phyloP scores from a whole-genome alignment of 1,284 basidiomycete species.

The Cerioporus squamosus region DNA sequence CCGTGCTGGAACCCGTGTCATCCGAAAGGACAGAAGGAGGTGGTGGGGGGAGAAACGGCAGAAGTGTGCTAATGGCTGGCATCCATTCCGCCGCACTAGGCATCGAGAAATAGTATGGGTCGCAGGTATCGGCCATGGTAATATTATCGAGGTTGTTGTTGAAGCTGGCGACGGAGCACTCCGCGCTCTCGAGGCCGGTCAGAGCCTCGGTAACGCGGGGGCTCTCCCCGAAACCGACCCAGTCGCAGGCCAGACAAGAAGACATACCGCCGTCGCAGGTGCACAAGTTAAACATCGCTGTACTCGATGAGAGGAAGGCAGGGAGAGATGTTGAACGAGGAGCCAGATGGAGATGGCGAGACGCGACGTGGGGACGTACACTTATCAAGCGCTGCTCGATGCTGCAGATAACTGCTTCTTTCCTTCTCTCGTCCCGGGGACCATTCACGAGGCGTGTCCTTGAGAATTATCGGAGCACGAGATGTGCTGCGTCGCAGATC shows the following conservation, averaged over 20 bases:
- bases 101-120: not conserved
- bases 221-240: not conserved
- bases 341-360: not conserved
- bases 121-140: not conserved
- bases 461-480: no score
- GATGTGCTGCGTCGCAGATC: no score
- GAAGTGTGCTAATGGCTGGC: not conserved
- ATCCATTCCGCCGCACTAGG: not conserved
- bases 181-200: not conserved
- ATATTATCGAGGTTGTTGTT: not conserved
- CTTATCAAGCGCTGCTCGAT: not conserved
- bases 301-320: not conserved
- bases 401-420: constrained; percentile 12
- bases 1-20: not conserved
- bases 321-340: not conserved
- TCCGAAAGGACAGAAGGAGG: not conserved
- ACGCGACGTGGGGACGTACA: not conserved
- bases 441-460: no score
- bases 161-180: not conserved
- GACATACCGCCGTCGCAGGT: not conserved
- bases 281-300: not conserved
- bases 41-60: not conserved
- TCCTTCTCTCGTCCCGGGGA: not conserved
- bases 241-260: not conserved
- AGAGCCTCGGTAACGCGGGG: not conserved